A percentile compares a stretch with the other conserved stretches of the same genome.
Evolutionary conservation across 2,329 filamentous ascomycete genomes (phyloP).

Genomic region (Metarhizium robertsii): DNA sequence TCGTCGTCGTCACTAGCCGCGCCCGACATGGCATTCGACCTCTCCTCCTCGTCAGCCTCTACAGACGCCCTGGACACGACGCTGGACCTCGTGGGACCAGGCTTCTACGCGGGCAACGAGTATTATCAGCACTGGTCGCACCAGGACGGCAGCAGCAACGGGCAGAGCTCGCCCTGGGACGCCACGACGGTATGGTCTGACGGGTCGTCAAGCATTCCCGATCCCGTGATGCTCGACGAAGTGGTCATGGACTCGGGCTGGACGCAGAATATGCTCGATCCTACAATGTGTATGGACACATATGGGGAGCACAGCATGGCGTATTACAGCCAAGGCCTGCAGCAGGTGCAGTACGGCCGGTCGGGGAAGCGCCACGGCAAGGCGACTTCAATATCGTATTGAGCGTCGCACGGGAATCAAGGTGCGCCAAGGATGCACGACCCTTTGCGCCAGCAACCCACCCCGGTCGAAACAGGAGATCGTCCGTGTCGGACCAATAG

Average conservation of each 20-base stretch:
- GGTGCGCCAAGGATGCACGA: background rate
- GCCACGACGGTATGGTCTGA: slow-evolving; percentile 7
- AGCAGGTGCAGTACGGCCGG: background rate
- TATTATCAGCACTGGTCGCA: slow-evolving; percentile 4
- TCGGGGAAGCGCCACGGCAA: slow-evolving; percentile 3
- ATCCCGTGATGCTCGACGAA: slow-evolving; percentile 4
- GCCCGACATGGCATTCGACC: slow-evolving; percentile 3
- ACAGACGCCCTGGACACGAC: background rate
- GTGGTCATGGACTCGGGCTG: slow-evolving; percentile 1
- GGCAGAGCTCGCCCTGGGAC: slow-evolving; percentile 3
- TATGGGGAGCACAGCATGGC: slow-evolving; percentile 3
- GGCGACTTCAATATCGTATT: slow-evolving; percentile 5
- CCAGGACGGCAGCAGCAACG: background rate
- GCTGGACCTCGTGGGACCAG: background rate
- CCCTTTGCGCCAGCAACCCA: background rate
- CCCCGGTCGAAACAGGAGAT: too few species aligned
- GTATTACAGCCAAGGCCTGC: background rate
- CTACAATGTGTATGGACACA: slow-evolving; percentile 2
- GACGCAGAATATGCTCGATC: slow-evolving; percentile 2
- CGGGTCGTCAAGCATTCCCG: slow-evolving; percentile 3
- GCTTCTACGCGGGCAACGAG: background rate
- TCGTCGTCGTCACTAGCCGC: background rate
- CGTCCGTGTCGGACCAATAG: background rate
- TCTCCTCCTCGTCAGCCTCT: slow-evolving; percentile 1
- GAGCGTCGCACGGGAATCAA: background rate